A percentile compares a stretch with the other conserved stretches of the same genome.
Conservation (phyloP, 2,329 filamentous ascomycete species). For the Pseudovirgaria hyperparasitica region DNA sequence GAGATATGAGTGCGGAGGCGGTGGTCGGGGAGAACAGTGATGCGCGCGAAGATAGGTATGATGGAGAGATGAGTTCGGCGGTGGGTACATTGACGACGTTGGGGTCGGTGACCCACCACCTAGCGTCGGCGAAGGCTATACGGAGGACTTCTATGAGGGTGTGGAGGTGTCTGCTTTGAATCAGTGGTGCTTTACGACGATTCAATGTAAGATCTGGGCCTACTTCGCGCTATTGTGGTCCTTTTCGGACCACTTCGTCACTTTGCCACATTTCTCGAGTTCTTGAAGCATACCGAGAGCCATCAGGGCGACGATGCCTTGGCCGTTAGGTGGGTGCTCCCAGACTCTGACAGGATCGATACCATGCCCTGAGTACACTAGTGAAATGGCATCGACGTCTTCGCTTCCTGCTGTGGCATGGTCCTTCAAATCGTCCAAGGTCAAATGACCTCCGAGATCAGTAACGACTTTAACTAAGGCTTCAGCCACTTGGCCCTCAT, state of each 20-base stretch:
- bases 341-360: conserved; percentile 64
- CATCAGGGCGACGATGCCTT: conserved; percentile 91
- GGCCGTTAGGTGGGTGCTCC: conserved; percentile 95
- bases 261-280: conserved; percentile 61
- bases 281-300: conserved; percentile 83
- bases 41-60: conserved; percentile 60
- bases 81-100: conserved; percentile 58
- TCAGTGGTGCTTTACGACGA: conserved; percentile 2
- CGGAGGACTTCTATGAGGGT: conserved; percentile 77
- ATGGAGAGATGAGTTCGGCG: conserved; percentile 53
- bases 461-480: conserved; percentile 66
- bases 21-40: conserved; percentile 47
- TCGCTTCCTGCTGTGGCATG: conserved; percentile 65
- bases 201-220: conserved; percentile 1
- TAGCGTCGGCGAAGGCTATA: conserved; percentile 79
- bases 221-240: conserved; percentile 76
- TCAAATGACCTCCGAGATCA: conserved; percentile 64
- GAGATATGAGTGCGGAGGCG: conserved; percentile 41
- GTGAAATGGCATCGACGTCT: conserved; percentile 70
- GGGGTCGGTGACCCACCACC: conserved; percentile 84
- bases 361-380: conserved; percentile 60
- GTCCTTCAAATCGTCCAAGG: conserved; percentile 65
- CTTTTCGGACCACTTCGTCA: conserved; percentile 53
- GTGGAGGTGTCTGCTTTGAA: conserved; percentile 45
- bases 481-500: conserved; percentile 70